Percentiles rank a stretch among this genome's conserved stretches.
Evolutionary conservation across 208 protist genomes (phyloP).

Genomic region (Leishmania major): DNA sequence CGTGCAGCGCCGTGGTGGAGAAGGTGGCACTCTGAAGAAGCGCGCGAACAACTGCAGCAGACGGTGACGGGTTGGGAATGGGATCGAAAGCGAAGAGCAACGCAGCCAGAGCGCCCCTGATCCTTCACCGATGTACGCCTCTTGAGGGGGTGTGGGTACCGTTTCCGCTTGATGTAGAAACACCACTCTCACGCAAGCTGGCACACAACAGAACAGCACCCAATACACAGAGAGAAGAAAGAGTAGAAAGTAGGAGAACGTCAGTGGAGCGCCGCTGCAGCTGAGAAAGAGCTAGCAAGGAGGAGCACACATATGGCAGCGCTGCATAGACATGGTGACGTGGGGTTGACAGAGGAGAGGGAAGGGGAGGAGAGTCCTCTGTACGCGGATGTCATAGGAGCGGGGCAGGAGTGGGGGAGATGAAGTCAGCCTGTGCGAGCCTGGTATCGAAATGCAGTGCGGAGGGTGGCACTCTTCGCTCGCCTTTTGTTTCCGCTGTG

Average conservation of each 20-base stretch:
- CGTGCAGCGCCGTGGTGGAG: not conserved
- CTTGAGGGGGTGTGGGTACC: not conserved
- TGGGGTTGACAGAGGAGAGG: not conserved
- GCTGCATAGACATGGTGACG: not conserved
- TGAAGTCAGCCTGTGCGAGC: conserved; percentile 2
- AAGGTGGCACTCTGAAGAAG: not conserved
- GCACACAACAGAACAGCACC: too few species aligned
- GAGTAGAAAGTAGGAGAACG: not conserved
- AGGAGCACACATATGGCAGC: not conserved
- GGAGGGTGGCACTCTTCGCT: not conserved
- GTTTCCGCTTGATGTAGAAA: not conserved
- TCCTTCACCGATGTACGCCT: not conserved
- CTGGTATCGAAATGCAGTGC: not conserved
- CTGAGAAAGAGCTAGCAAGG: conserved; percentile 1
- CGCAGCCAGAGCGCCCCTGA: not conserved
- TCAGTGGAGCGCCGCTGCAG: not conserved
- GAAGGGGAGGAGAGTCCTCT: not conserved
- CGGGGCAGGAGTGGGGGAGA: conserved; percentile 4
- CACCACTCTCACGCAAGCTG: not conserved
- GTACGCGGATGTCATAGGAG: conserved; percentile 4
- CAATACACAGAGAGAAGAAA: not conserved
- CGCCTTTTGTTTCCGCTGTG: not conserved
- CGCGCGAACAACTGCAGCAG: not conserved
- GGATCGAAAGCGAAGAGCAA: not conserved
- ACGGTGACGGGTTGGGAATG: not conserved